These are phyloP conservation scores for Colletotrichum musicola DNA, from an alignment of 2,329 filamentous ascomycete genomes.

Conservation along the genomic window DNA sequence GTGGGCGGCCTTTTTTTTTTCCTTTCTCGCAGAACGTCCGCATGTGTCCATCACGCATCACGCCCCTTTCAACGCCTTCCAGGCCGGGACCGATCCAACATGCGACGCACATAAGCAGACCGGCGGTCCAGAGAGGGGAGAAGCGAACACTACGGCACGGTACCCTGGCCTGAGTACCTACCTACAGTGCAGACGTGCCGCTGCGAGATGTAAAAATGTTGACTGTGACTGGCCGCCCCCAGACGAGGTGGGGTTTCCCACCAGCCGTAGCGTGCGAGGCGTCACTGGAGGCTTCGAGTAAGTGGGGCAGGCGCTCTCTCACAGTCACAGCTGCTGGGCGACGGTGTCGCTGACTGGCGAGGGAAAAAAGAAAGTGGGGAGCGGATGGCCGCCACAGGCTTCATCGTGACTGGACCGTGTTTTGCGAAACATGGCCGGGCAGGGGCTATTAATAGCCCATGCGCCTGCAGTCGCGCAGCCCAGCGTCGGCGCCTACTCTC, in stretches of 20 bases:
- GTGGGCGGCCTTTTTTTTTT: no score
- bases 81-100: neutral
- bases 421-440: conserved; percentile 35
- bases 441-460: conserved; percentile 39
- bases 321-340: neutral
- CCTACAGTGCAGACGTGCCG: conserved; percentile 9
- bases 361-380: neutral
- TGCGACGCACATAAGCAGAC: neutral
- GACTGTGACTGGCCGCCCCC: conserved; percentile 11
- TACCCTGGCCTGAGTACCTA: neutral
- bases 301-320: neutral
- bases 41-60: no score
- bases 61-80: neutral
- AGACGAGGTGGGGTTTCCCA: neutral
- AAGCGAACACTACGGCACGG: no score
- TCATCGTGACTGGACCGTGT: conserved; percentile 37
- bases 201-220: conserved; percentile 15
- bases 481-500: conserved; percentile 32
- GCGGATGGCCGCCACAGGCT: conserved; percentile 21
- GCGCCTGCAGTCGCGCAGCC: conserved; percentile 24
- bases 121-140: neutral
- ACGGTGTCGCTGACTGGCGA: neutral
- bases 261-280: neutral
- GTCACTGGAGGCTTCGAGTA: neutral
- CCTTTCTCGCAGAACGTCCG: no score